Evolutionary conservation across 371 early-diverging fungal species (phyloP), one percentile per base, ranked within the genome.

Genomic region (Syncephalastrum sp.): DNA sequence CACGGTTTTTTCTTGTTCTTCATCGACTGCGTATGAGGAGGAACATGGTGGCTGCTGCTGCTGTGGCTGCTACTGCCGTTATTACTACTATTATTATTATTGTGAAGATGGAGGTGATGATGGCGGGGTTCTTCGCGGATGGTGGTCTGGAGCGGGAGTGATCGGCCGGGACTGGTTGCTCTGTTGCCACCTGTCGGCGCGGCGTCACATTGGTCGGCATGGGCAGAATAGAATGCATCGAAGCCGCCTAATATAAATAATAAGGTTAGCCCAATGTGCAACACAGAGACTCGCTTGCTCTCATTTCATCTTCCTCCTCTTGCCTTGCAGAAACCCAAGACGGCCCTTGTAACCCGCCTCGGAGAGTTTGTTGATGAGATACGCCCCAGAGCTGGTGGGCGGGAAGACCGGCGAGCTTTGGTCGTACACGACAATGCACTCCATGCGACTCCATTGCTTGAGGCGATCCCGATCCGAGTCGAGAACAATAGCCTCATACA

Each of bases 401-500:
- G 63, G 67, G 5, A 81, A 57, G 10, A 54, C 15, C 13, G 64
- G 49, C 0, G 81, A 77, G 10, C 65, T 56, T 44, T 77, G 80
- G 59, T 83, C 86, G 58, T 81, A 82, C 24, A 85, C 59, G 8
- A 84, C 72, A 47, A 85, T 81, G 45, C 68, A 55, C 16, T 72
- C 65, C 19, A 67, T 75, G 7, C 56, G 54, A 10, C 63, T 46
- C 85, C 85, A 85, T 19, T 64, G 53, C 21, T 69, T 62, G 42
- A 85, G 65, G 14, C 63, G 47, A 14, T 70, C 58, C 3, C 72
- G 58, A 47, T 82, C 79, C 14, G 52, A 54, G 8, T 81, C 82
- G 14, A 66, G 68, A 8, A 76, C 82, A 49, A 85, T 61, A 12
- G 73, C 78, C 48, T 81, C 82, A 15, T 68, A 70, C 17, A 86